Conservation (phyloP, 2,329 filamentous ascomycete genomes). For the Intubia oerlemansii region DNA sequence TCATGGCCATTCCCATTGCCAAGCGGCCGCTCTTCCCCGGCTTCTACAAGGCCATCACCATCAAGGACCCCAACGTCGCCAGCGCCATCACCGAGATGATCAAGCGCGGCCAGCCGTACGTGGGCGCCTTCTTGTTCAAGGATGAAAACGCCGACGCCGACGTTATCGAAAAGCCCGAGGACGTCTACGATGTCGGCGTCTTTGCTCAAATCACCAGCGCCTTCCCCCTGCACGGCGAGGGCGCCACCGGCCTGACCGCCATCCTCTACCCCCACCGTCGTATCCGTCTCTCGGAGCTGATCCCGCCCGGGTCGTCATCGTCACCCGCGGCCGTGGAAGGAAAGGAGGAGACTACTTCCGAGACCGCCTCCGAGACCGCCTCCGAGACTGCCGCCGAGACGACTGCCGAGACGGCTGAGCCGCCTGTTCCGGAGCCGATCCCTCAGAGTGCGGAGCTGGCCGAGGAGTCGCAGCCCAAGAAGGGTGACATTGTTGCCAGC, state of each 20-base stretch:
- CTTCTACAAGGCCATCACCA: slow-evolving; percentile 97
- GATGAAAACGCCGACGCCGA: slow-evolving; percentile 89
- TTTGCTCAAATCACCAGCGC: slow-evolving; percentile 96
- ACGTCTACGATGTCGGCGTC: slow-evolving; percentile 89
- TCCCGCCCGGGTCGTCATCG: slow-evolving; percentile 37
- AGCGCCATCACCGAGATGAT: slow-evolving; percentile 90
- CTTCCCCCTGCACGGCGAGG: slow-evolving; percentile 75
- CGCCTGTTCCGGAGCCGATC: slow-evolving; percentile 33
- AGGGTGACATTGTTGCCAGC: slow-evolving; percentile 88
- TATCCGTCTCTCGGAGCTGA: slow-evolving; percentile 70
- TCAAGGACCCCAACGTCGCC: slow-evolving; percentile 78
- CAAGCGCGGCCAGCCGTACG: slow-evolving; percentile 89
- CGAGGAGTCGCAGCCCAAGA: slow-evolving; percentile 44
- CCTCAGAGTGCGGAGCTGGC: slow-evolving; percentile 30
- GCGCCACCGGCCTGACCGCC: slow-evolving; percentile 66
- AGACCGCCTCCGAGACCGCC: not conserved
- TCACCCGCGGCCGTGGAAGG: too few relatives aligned
- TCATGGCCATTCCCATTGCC: slow-evolving; percentile 90
- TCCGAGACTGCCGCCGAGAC: slow-evolving; percentile 16
- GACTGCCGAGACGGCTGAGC: slow-evolving; percentile 31
- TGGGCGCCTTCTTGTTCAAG: slow-evolving; percentile 92
- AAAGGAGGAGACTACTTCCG: slow-evolving; percentile 2
- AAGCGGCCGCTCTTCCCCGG: slow-evolving; percentile 87
- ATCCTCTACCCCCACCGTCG: slow-evolving; percentile 91
- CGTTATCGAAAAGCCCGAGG: slow-evolving; percentile 70